A percentile compares a stretch with the other conserved stretches of the same genome.
Conservation (phyloP, 1,284 basidiomycete genomes). For the Fomitopsis schrenkii region DNA sequence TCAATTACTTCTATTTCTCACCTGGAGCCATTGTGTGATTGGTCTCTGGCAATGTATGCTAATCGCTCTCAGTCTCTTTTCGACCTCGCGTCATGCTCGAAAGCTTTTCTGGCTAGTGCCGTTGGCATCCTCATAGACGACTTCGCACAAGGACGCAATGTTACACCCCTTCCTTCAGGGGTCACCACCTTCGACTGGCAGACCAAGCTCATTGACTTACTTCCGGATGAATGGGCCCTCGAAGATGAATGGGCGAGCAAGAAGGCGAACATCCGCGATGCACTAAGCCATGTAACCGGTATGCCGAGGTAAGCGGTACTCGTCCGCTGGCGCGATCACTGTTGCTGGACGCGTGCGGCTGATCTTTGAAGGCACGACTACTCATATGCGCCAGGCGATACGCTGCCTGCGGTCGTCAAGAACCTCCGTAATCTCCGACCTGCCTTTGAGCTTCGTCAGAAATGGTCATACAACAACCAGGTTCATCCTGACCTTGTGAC, state of each 20-base stretch:
- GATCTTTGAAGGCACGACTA: conserved; percentile 26
- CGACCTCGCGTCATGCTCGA: conserved; percentile 42
- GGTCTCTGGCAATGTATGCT: no score
- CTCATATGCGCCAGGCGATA: conserved; percentile 28
- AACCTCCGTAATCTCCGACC: conserved; percentile 32
- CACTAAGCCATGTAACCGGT: conserved; percentile 25
- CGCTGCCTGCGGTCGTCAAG: conserved; percentile 20
- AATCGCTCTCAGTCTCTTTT: no score
- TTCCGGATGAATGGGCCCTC: conserved; percentile 37
- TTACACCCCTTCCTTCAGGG: conserved; percentile 14
- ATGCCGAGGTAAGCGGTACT: conserved; percentile 17
- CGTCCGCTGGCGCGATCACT: no score
- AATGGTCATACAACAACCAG: conserved; percentile 39
- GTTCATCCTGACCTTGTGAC: conserved; percentile 15
- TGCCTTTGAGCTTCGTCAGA: conserved; percentile 35
- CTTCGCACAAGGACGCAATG: conserved; percentile 17
- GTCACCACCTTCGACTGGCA: conserved; percentile 15
- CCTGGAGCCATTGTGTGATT: no score
- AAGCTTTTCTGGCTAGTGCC: conserved; percentile 36
- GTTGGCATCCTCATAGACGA: conserved; percentile 30
- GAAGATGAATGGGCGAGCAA: conserved; percentile 31
- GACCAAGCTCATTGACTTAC: conserved; percentile 36
- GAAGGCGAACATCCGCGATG: conserved; percentile 35
- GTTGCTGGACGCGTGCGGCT: no score
- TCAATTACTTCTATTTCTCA: no score